Conservation (phyloP, 148 eudicot genomes). For the Rheum nobile region DNA sequence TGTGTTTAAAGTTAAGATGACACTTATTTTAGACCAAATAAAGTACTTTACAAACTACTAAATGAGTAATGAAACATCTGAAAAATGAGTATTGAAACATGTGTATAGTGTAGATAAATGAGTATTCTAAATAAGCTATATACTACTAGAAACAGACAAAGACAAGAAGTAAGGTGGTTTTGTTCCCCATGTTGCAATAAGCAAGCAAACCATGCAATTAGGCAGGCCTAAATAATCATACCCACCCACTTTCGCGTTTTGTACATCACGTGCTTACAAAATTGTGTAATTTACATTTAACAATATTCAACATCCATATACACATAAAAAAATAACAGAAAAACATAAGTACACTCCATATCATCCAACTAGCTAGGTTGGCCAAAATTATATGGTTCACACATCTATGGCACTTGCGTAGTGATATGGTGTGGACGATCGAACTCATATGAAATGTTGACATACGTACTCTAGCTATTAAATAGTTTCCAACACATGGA, state of each 20-base stretch:
- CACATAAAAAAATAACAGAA: neutral
- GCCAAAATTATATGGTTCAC: neutral
- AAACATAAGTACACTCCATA: neutral
- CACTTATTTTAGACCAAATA: too few species aligned
- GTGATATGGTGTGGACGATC: too few species aligned
- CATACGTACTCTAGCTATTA: too few species aligned
- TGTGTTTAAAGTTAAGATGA: too few species aligned
- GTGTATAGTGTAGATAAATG: neutral
- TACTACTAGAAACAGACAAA: neutral
- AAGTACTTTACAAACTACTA: neutral
- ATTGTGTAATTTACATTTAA: neutral
- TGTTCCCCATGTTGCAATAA: neutral
- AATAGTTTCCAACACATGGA: too few species aligned
- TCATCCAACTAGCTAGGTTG: neutral
- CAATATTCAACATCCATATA: neutral
- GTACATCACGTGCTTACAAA: neutral
- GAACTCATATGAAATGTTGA: too few species aligned
- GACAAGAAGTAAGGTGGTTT: neutral
- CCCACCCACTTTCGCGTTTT: neutral
- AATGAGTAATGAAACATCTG: too few species aligned
- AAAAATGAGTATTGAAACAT: neutral
- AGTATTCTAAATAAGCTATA: neutral
- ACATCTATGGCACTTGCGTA: too few species aligned
- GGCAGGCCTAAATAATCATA: neutral
- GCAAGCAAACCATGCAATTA: neutral